phyloP scores from a whole-genome alignment of 768 basidiomycete species.

The Psilocybe cubensis region DNA sequence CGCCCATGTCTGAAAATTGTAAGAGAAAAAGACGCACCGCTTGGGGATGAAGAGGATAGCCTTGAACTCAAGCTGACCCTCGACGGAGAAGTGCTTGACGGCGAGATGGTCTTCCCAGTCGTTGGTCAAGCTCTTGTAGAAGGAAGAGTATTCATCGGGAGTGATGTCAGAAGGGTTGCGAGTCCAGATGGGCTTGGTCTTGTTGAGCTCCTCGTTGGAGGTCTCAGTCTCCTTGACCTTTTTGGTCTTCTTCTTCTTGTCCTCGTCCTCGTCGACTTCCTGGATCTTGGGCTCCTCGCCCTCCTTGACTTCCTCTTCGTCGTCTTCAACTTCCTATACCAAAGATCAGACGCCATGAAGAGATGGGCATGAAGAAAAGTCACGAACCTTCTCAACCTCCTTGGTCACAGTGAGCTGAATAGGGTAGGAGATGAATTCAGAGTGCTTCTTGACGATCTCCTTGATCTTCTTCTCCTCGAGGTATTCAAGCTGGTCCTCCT shows the following conservation, averaged over 20 bases:
- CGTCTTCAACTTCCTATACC: conserved; percentile 83
- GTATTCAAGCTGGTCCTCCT: conserved; percentile 99
- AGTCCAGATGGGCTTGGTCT: conserved; percentile 99
- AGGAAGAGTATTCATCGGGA: conserved; percentile 88
- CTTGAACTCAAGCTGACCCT: conserved; percentile 99
- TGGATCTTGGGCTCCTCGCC: conserved; percentile 82
- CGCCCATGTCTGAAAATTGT: neutral
- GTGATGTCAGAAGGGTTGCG: conserved; percentile 96
- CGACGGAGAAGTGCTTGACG: conserved; percentile 99
- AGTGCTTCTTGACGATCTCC: conserved; percentile 99
- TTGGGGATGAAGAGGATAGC: conserved; percentile 98
- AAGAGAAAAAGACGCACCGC: conserved; percentile 55
- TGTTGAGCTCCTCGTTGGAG: conserved; percentile 98
- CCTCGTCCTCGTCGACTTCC: conserved; percentile 82
- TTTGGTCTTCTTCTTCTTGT: conserved; percentile 92
- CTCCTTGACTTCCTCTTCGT: conserved; percentile 72
- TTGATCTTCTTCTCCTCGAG: conserved; percentile 99
- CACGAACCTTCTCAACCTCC: conserved; percentile 95
- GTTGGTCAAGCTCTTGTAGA: conserved; percentile 99
- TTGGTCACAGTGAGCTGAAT: conserved; percentile 98
- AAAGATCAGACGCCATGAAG: conserved; percentile 9
- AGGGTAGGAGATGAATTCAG: conserved; percentile 99
- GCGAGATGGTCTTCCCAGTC: conserved; percentile 99
- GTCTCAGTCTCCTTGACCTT: conserved; percentile 88
- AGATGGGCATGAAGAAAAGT: neutral